Base-by-base conservation (phyloP, 768 basidiomycete genomes). In the Tubosaeta sp. region DNA sequence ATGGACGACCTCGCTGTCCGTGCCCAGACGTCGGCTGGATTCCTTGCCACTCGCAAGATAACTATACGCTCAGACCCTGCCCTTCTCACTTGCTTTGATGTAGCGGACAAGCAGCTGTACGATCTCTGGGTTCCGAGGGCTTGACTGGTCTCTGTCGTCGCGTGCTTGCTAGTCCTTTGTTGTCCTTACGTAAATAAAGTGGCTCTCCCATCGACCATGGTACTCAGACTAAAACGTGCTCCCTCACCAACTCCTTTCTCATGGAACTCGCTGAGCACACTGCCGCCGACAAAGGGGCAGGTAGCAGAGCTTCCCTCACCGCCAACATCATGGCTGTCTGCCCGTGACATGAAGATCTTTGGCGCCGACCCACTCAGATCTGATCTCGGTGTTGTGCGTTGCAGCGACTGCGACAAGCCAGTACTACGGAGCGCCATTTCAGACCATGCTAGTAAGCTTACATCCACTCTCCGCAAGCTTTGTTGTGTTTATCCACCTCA, bases 331-430 rank as follows among this genome's bases (percentile, higher is more conserved):
- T 91, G 90, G 84, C 83, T 94, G 13, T 81, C 86, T 24, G 90
- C 87, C 8, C 78, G 79, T 42, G 90, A 94, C 61, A 94, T 92
- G 92, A 87, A 86, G 73, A 77, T 87, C 54, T 95, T 88, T 67
- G 91, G 91, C 29, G 76, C 84, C 3, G 75, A 84, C 49, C 90
- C 92, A 6, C 76, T 94, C 14, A 77, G 76, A 40, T 82, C 83
- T 3, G 85, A 88, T 50, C 68, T 87, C 11, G 78, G 78, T 27
- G 66, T 82, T 32, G 81, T 87, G 49, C 82, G 78, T 48, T 97
- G 94, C 71, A 78, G 71, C 41, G 85, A 92, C 35, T 97, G 94
- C 67, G 75, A 72, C 38, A 94, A 93, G 68, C 87, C 89, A 0
- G 71, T 94, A 9, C 73, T 95, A 25, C 79, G 84, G 51, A 90